Conservation (phyloP, 371 early-diverging fungal species). For the Mucor sp. region DNA sequence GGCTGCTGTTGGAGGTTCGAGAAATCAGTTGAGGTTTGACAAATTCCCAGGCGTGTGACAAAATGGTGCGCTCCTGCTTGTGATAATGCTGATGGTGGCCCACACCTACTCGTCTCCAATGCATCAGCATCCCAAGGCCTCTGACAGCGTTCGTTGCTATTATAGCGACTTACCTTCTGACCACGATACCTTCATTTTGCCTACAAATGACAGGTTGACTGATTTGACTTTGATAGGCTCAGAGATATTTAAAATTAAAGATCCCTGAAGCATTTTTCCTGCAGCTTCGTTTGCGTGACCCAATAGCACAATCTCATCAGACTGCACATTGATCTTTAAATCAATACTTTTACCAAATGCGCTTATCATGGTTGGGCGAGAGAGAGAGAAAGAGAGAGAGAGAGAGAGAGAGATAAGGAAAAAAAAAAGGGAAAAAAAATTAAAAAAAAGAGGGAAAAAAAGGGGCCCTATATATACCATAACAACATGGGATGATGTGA, state of each 20-base stretch:
- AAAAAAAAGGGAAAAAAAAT: neutral
- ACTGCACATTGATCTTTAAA: slow-evolving; percentile 26
- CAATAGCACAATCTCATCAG: slow-evolving; percentile 22
- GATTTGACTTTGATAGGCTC: slow-evolving; percentile 33
- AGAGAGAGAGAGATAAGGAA: neutral
- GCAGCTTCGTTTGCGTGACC: slow-evolving; percentile 31
- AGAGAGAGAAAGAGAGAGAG: neutral
- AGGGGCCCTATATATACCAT: neutral
- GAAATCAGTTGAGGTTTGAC: slow-evolving; percentile 6
- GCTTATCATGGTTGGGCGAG: slow-evolving; percentile 17
- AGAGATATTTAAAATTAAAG: slow-evolving; percentile 12
- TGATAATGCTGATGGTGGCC: slow-evolving; percentile 34
- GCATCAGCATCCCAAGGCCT: neutral
- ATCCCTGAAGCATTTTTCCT: slow-evolving; percentile 27
- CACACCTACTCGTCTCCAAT: slow-evolving; percentile 12
- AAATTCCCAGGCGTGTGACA: slow-evolving; percentile 30
- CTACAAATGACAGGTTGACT: slow-evolving; percentile 23
- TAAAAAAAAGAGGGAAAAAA: neutral
- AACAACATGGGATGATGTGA: neutral
- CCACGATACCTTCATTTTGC: slow-evolving; percentile 39
- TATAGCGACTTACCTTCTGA: slow-evolving; percentile 28
- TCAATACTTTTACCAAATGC: slow-evolving; percentile 25
- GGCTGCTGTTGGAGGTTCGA: neutral
- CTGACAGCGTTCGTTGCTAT: neutral
- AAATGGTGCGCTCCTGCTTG: slow-evolving; percentile 29